Base-by-base conservation (phyloP, 768 basidiomycete genomes). In the Macrocybe gigantea region DNA sequence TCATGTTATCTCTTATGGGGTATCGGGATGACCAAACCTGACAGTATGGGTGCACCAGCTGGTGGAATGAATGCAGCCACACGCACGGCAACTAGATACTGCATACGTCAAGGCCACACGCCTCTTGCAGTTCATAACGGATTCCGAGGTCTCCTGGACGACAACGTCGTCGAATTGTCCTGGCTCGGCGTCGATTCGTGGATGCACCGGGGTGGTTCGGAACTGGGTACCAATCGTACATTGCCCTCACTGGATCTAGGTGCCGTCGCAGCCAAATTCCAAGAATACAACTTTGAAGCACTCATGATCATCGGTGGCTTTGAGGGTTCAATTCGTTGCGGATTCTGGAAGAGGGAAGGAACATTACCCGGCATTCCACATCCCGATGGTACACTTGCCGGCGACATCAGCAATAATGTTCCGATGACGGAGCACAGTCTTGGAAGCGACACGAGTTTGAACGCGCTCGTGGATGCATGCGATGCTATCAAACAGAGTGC, bases 41-140 rank as follows among this genome's bases (percentile, higher is more conserved):
- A 34, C 55, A 95, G 93, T 60, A 84, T 93, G 60, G 95, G 96
- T 44, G 96, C 96, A 1, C 95, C 96, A 5, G 96, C 96, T 2
- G 95, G 95, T 40, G 96, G 96, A 7, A 97, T 98, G 92, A 98
- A 98, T 62, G 94, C 96, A 1, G 96, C 95, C 0, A 96, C 93
- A 1, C 88, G 95, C 37, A 86, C 93, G 29, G 93, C 91, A 5
- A 93, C 89, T 14, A 85, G 96, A 8, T 97, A 93, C 70, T 97
- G 93, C 64, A 70, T 93, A 53, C 80, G 82, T 46, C 89, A 93
- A 62, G 95, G 96, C 5, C 96, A 99, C 63, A 87, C 77, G 22
- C 86, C 94, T n/a, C 73, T 97, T 36, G 92, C 85, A 0, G 80
- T 99, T 49, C 84, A 95, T 71, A 99, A 97, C 60, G 95, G 96